Evolutionary conservation across 768 basidiomycete species (phyloP), one percentile per base, ranked within the genome.

Genomic region (Xerocomellus amylosporus): DNA sequence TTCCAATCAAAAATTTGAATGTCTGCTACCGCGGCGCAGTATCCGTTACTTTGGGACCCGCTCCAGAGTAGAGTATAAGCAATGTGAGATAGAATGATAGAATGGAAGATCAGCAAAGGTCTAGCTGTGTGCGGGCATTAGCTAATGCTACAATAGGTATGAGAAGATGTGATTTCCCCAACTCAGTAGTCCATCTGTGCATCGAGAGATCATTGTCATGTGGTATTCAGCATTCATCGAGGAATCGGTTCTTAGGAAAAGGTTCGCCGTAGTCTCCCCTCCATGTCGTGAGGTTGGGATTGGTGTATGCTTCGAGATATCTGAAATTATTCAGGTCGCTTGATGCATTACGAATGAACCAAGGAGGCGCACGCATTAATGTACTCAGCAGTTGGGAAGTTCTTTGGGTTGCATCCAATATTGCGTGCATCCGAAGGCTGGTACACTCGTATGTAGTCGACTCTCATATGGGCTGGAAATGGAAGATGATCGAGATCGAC

Each of bases 401-500:
- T 73, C 22, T 73, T 69, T 4, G 90, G 90, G 61, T 84, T 77
- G 59, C 90, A 93, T 14, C 90, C 90, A 53, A 89, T 77, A 61
- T 90, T 88, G 44, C 79, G 76, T n/a, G 75, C 68, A 46, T 80
- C 70, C 44, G 74, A 66, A 24, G 80, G 78, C 64, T 92, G 90
- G 66, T 92, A 93, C 1, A 93, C 87, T 37, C 90, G 78, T 55
- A 84, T 74, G 58, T 79, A 84, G 59, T 84, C 83, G 37, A 82
- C 62, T 31, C 65, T 70, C 77, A 83, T 72, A 41, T 74, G 74
- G 5, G 66, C 69, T 5, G 83, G 81, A 64, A 84, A 85, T 22
- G 65, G 69, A 20, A 87, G 67, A 53, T 84, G 71, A 2, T 66
- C 72, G 42, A 80, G 72, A 55, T 87, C 83, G 57, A 86, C 79